Evolutionary conservation across 2,329 filamentous ascomycete species (phyloP).

Genomic region (Boeremia lycopersici): DNA sequence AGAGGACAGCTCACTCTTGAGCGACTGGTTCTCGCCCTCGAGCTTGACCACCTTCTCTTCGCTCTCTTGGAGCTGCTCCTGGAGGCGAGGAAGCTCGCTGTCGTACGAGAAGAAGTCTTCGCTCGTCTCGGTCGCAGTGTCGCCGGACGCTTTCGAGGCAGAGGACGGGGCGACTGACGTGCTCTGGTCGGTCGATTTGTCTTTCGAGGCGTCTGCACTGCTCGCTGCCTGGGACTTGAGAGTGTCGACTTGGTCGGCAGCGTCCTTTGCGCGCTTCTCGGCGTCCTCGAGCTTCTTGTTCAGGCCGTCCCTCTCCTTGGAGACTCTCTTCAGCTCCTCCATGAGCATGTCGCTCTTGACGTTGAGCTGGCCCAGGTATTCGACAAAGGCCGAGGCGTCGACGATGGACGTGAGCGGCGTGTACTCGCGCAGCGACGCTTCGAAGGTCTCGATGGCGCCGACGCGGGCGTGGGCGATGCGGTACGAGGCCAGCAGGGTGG

Average conservation of each 20-base stretch:
- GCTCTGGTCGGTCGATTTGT: conserved; percentile 35
- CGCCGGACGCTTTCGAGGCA: conserved; percentile 31
- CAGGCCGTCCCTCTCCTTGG: conserved; percentile 77
- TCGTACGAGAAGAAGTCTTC: conserved; percentile 95
- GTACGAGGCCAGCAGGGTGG: conserved; percentile 67
- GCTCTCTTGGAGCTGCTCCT: conserved; percentile 73
- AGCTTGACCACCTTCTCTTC: conserved; percentile 73
- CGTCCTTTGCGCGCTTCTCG: conserved; percentile 66
- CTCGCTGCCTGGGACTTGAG: conserved; percentile 49
- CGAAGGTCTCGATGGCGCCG: conserved; percentile 88
- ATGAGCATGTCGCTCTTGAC: conserved; percentile 90
- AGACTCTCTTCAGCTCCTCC: conserved; percentile 88
- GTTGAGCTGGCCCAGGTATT: conserved; percentile 88
- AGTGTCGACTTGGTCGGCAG: conserved; percentile 68
- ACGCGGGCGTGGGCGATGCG: conserved; percentile 87
- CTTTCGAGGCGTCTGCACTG: conserved; percentile 24
- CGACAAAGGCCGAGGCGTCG: conserved; percentile 81
- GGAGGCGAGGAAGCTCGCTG: conserved; percentile 81
- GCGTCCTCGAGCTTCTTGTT: conserved; percentile 77
- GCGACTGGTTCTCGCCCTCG: conserved; percentile 68
- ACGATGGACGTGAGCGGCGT: conserved; percentile 88
- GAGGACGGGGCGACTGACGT: conserved; percentile 36
- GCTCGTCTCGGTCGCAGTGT: conserved; percentile 44
- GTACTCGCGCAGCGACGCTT: conserved; percentile 86
- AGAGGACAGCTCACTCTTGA: conserved; percentile 73